Percentiles rank a stretch among this genome's conserved stretches.
Evolutionary conservation across 306 rosid genomes (phyloP).

Genomic region (Delonix regia): DNA sequence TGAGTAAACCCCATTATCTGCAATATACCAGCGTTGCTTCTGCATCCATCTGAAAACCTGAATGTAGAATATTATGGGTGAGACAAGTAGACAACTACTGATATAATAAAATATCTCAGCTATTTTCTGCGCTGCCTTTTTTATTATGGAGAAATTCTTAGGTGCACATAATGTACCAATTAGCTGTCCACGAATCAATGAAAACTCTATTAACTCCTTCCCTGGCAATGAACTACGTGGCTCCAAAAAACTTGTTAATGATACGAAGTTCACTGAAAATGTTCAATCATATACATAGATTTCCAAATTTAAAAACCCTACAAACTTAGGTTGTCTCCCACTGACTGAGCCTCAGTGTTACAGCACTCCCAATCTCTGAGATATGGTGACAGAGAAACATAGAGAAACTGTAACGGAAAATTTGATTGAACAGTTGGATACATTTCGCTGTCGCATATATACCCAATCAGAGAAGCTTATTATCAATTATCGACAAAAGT

Average conservation of each 20-base stretch:
- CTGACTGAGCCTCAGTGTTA: background rate
- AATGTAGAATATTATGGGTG: slow-evolving; percentile 40
- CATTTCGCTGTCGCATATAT: background rate
- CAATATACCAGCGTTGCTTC: slow-evolving; percentile 88
- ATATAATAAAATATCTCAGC: slow-evolving; percentile 9
- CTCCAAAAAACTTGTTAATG: background rate
- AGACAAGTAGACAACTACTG: slow-evolving; percentile 10
- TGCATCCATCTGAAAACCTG: slow-evolving; percentile 99
- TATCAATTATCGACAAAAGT: background rate
- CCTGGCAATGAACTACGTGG: background rate
- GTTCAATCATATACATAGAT: background rate
- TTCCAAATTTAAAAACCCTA: background rate
- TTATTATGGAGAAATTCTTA: background rate
- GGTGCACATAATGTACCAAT: background rate
- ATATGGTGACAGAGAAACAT: background rate
- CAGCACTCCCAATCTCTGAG: background rate
- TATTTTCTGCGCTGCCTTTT: slow-evolving; percentile 7
- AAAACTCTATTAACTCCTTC: background rate
- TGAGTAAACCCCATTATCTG: slow-evolving; percentile 91
- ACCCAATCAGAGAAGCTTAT: background rate
- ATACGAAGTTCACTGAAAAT: background rate
- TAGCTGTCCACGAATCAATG: background rate
- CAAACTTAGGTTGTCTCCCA: background rate
- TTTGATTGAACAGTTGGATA: background rate
- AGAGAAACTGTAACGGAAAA: background rate